Base-by-base conservation (phyloP, 192 early-diverging fungal genomes). In the Pecoramyces ruminantium region DNA sequence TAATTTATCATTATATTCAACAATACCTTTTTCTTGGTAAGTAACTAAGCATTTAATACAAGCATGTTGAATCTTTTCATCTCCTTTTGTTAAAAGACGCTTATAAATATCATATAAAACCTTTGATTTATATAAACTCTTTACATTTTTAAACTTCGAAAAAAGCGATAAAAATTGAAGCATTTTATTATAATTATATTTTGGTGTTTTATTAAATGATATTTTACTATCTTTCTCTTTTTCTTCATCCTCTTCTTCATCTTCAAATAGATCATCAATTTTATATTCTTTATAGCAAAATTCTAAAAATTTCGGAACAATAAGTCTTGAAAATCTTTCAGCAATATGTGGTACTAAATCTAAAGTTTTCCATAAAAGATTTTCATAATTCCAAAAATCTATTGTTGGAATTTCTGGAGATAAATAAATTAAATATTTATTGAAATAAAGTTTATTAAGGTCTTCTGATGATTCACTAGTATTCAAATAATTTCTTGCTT, bases 41-140 rank as follows among this genome's bases (percentile, higher is more conserved):
- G 92, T 88, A 34, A 94, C 87, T 79, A 98, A 40, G 83, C 96
- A 97, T 58, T 95, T 92, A 1, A 99, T 86, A 4, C 96, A 94
- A 4, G 88, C 82, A 30, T 87, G 83, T 86, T 99, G 98, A 11
- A 96, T 78, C 51, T 89, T 87, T 18, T 84, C 86, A 85, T 98
- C 96, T 79, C 94, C 94, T 16, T 92, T 93, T 6, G 91, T 85
- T 38, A 99, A 88, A 29, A 98, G 83, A 27, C 90, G 87, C 80
- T 96, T 83, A 79, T 91, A 95, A 27, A 89, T 82, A n/a, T 85
- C 82, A 78, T 92, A 88, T 21, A 96, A 80, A 29, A 88, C 84
- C 21, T 83, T 77, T 21, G 88, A 81, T 51, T 90, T 86, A 81
- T 87, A 86, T 3, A 93, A 82, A 29, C 83, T 83, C 79, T 86